phyloP scores from a whole-genome alignment of 306 rosid species.

The Casuarina cunninghamiana region DNA sequence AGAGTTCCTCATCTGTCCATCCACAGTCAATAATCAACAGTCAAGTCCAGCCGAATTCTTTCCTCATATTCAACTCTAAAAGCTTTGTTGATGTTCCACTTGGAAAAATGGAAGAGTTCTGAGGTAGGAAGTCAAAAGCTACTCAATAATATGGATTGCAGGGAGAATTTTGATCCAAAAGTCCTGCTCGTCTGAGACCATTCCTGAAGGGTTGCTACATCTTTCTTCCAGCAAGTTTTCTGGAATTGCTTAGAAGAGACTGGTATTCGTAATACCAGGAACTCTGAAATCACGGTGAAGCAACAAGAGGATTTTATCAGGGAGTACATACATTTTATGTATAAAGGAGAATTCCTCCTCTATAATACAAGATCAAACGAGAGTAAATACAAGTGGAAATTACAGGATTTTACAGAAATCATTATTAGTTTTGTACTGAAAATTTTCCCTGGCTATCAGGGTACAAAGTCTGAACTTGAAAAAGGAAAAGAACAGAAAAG shows the following conservation, averaged over 20 bases:
- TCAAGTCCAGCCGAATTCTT: not conserved
- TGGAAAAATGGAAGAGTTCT: not conserved
- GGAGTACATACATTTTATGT: not conserved
- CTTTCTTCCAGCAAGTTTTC: slow-evolving; percentile 17
- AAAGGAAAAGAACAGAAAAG: too few relatives aligned
- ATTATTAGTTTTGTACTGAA: too few relatives aligned
- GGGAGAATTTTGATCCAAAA: not conserved
- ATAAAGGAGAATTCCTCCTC: too few relatives aligned
- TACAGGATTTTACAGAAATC: too few relatives aligned
- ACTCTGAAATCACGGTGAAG: slow-evolving; percentile 9
- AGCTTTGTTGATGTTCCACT: slow-evolving; percentile 9
- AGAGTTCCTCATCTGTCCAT: too few relatives aligned
- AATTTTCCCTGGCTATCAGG: too few relatives aligned
- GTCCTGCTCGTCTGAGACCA: slow-evolving; percentile 21
- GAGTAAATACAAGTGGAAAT: too few relatives aligned
- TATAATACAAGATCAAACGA: too few relatives aligned
- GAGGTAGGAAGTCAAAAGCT: not conserved
- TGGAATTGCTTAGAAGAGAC: slow-evolving; percentile 7
- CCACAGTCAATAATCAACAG: too few relatives aligned
- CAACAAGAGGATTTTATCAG: too few relatives aligned
- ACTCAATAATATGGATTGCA: not conserved
- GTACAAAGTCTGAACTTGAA: too few relatives aligned
- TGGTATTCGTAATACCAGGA: slow-evolving; percentile 14
- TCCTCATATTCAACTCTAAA: slow-evolving; percentile 23
- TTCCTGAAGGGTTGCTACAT: slow-evolving; percentile 15